A percentile compares a stretch with the other conserved stretches of the same genome.
Evolutionary conservation across 352 stramenopile genomes (phyloP).

Genomic region (Pythium phragmiticola): DNA sequence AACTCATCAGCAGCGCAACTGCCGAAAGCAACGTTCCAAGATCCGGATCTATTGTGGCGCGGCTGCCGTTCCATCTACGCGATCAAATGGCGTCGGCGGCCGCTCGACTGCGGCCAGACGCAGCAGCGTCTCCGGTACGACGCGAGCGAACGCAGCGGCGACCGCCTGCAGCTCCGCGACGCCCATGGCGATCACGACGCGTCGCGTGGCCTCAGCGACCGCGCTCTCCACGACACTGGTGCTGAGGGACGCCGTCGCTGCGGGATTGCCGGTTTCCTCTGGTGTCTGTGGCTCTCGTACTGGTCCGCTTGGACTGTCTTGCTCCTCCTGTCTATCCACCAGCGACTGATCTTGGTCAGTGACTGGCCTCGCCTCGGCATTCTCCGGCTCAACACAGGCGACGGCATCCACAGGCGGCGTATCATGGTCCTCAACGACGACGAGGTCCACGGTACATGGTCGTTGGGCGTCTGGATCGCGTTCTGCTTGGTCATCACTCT

Average conservation of each 20-base stretch:
- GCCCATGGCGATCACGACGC: conserved; percentile 13
- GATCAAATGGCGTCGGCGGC: not conserved
- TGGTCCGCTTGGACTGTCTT: not conserved
- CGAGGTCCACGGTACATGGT: not conserved
- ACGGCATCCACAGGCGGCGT: not conserved
- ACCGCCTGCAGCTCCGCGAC: conserved; percentile 34
- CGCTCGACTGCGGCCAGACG: too few relatives aligned
- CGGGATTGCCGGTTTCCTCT: not conserved
- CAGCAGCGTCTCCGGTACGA: not conserved
- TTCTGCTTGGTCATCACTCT: not conserved
- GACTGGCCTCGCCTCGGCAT: not conserved
- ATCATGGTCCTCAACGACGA: not conserved
- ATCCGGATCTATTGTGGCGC: conserved; percentile 7
- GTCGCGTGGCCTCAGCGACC: conserved; percentile 26
- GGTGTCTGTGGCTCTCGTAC: not conserved
- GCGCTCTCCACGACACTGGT: conserved; percentile 15
- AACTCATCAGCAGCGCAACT: not conserved
- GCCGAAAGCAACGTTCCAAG: not conserved
- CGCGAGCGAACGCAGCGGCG: conserved; percentile 27
- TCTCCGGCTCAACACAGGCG: not conserved
- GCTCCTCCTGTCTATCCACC: not conserved
- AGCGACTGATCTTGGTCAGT: not conserved
- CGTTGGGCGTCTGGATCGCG: too few relatives aligned
- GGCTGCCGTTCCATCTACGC: not conserved
- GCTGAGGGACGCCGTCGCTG: not conserved